Evolutionary conservation across 2,329 filamentous ascomycete genomes (phyloP), one percentile per base, ranked within the genome.

Genomic region (Fusarium denticulatum): DNA sequence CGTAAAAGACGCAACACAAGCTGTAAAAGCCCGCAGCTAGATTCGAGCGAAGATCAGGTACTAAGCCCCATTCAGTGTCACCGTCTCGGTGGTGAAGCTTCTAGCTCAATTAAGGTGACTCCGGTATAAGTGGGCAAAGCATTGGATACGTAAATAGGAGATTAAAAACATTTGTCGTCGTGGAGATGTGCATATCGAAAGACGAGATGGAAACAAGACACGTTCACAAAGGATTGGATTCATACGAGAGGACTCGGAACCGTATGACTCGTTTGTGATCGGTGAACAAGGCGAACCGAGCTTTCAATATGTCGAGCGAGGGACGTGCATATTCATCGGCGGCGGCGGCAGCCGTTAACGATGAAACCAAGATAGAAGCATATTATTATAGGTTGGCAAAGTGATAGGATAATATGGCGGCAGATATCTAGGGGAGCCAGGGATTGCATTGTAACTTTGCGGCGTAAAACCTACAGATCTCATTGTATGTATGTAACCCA

Each of bases 1-100:
- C 77, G 76, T 78, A 79, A 80, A 80, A 80, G 77, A 72, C 78
- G 78, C 78, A 78, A 77, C 64, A 67, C 63, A 64, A 64, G 66
- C 63, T 66, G 59, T 67, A 73, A 76, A 70, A 70, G 56, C 62
- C 71, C 71, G 71, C 71, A 74, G 71, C 61, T 71, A 64, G 57
- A 57, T 43, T 71, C 45, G 67, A 73, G 70, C 62, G 45, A 73
- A 71, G 71, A 73, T 73, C 71, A 73, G 58, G 49, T 56, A 67
- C 71, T 73, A 73, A 73, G 49, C 71, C 71, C 34, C 59, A 57
- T 68, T 24, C 45, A 57, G 71, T 60, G 70, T 57, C 60, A 56
- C 71, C 57, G 70, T 73, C 49, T 57, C 45, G 57, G 66, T 65
- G 52, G 69, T 71, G 70, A 73, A 60, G 52, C 57, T 73, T 71